These are phyloP conservation scores for Chlorella ohadii DNA, from an alignment of 139 green algal species.

Conservation along the genomic window DNA sequence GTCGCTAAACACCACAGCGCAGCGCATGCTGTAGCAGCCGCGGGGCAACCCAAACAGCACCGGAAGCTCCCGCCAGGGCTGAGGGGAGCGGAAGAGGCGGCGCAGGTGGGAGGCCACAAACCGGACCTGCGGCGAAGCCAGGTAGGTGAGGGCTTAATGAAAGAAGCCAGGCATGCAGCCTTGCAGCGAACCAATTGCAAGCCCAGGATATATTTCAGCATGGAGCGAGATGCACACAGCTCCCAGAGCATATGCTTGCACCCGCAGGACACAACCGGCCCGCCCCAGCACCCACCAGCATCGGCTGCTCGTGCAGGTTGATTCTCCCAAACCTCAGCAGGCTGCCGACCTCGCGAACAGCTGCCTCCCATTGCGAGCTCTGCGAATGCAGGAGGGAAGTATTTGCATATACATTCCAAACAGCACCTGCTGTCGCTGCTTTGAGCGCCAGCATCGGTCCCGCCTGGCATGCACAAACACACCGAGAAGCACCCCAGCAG, in stretches of 20 bases:
- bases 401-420: too few species aligned
- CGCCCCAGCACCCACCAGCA: slow-evolving; percentile 25
- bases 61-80: not conserved
- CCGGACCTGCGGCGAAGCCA: not conserved
- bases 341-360: not conserved
- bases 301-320: not conserved
- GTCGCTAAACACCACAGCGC: not conserved
- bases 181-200: too few species aligned
- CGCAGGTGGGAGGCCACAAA: slow-evolving; percentile 9
- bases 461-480: too few species aligned
- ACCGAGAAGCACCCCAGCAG: too few species aligned
- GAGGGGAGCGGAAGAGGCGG: not conserved
- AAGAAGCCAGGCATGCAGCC: too few species aligned
- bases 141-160: too few species aligned
- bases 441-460: too few species aligned
- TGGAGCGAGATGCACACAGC: too few species aligned
- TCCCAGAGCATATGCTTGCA: too few species aligned
- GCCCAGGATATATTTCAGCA: too few species aligned
- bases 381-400: not conserved
- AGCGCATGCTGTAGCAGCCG: slow-evolving; percentile 10
- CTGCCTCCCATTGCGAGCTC: slow-evolving; percentile 5
- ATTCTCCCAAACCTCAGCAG: not conserved
- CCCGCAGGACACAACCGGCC: too few species aligned
- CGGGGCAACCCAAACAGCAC: slow-evolving; percentile 5
- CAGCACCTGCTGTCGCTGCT: too few species aligned